Evolutionary conservation across 768 basidiomycete genomes (phyloP).

Genomic region (Termitomyces sp.): DNA sequence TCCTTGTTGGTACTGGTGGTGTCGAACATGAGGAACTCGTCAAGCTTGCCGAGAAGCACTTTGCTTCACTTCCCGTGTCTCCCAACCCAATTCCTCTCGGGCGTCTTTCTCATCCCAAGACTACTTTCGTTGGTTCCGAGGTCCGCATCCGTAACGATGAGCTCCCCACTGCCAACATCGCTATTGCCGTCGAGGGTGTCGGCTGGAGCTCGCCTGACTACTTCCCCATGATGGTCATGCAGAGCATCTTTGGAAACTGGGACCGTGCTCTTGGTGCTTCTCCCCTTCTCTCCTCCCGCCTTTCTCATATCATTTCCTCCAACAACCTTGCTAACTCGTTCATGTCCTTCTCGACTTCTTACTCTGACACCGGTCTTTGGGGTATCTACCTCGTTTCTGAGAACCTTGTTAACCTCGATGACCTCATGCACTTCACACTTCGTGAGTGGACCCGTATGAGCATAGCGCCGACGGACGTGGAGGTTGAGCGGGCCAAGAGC

Average conservation of each 20-base stretch:
- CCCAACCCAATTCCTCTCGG: slow-evolving; percentile 87
- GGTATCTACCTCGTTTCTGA: slow-evolving; percentile 97
- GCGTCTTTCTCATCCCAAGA: slow-evolving; percentile 68
- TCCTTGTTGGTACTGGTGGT: slow-evolving; percentile 95
- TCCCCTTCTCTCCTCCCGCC: slow-evolving; percentile 83
- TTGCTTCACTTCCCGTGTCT: slow-evolving; percentile 85
- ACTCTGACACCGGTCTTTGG: slow-evolving; percentile 99
- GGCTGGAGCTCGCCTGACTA: slow-evolving; percentile 98
- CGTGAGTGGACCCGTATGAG: slow-evolving; percentile 97
- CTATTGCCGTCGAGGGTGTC: slow-evolving; percentile 96
- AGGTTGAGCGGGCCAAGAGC: slow-evolving; percentile 97
- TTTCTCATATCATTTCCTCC: slow-evolving; percentile 85
- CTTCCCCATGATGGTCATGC: slow-evolving; percentile 99
- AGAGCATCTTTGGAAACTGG: slow-evolving; percentile 99
- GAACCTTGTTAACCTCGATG: slow-evolving; percentile 91
- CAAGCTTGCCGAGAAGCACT: slow-evolving; percentile 92
- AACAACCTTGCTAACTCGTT: slow-evolving; percentile 98
- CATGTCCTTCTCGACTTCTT: slow-evolving; percentile 99
- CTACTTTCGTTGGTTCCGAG: slow-evolving; percentile 89
- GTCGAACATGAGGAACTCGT: slow-evolving; percentile 91
- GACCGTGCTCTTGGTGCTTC: slow-evolving; percentile 93
- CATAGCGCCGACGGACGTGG: slow-evolving; percentile 73
- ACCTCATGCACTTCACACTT: slow-evolving; percentile 90
- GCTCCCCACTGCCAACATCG: slow-evolving; percentile 84
- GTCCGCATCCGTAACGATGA: slow-evolving; percentile 95